Percentiles rank a stretch among this genome's conserved stretches.
Conservation (phyloP, 805 yeast genomes). For the Candida pini region DNA sequence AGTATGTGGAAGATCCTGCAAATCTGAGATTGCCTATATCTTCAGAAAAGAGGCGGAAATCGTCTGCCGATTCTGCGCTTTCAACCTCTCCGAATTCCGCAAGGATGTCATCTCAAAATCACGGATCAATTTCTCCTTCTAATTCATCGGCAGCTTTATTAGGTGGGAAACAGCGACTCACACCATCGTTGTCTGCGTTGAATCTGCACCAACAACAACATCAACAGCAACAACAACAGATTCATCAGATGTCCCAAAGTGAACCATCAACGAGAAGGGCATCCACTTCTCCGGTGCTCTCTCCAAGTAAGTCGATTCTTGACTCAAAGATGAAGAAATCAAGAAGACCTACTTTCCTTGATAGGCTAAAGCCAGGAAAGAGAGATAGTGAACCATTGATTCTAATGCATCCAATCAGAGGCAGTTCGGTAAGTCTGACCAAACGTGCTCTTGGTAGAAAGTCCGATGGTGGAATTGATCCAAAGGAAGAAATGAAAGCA, state of each 20-base stretch:
- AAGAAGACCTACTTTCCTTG: slow-evolving; percentile 19
- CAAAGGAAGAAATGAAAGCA: neutral
- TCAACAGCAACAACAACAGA: neutral
- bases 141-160: slow-evolving; percentile 2
- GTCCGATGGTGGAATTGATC: slow-evolving; percentile 9
- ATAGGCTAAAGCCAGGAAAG: slow-evolving; percentile 22
- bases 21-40: neutral
- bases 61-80: slow-evolving; percentile 7
- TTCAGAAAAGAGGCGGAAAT: slow-evolving; percentile 1
- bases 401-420: slow-evolving; percentile 1
- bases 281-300: neutral
- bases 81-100: slow-evolving; percentile 16
- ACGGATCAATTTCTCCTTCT: slow-evolving; percentile 14
- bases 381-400: slow-evolving; percentile 20
- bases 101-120: slow-evolving; percentile 12
- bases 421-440: neutral
- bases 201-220: no score
- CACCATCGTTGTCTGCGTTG: no score
- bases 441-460: slow-evolving; percentile 4
- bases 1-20: slow-evolving; percentile 9
- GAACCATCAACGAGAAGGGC: slow-evolving; percentile 5
- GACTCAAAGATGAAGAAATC: slow-evolving; percentile 13
- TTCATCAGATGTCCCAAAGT: neutral
- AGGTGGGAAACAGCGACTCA: neutral
- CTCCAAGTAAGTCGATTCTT: neutral